These are phyloP conservation scores for Dothistroma pini DNA, from an alignment of 2,329 filamentous ascomycete genomes.

Conservation along the genomic window DNA sequence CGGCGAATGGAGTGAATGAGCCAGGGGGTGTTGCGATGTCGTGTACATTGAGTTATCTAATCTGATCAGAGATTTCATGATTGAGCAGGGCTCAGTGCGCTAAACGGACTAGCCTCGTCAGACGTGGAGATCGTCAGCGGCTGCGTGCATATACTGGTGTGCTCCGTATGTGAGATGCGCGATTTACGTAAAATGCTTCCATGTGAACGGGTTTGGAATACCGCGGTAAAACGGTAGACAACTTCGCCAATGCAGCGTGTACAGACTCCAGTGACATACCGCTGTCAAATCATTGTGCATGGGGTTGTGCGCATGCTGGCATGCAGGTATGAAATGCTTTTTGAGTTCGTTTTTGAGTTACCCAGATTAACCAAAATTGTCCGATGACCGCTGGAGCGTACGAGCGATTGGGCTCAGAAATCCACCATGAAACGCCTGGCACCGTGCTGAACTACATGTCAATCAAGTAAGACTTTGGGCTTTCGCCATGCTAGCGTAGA, in stretches of 20 bases:
- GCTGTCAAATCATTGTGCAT: background rate
- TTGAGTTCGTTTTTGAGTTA: background rate
- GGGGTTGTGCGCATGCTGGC: background rate
- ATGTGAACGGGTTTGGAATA: background rate
- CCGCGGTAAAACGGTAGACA: background rate
- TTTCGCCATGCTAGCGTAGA: conserved; percentile 42
- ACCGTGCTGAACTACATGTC: conserved; percentile 9
- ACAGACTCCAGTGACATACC: background rate
- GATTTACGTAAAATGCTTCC: background rate
- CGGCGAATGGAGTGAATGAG: background rate
- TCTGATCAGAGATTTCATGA: conserved; percentile 1
- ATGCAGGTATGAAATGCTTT: background rate
- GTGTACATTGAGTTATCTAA: background rate
- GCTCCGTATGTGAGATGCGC: background rate
- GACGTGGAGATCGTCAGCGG: background rate
- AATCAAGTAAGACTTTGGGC: conserved; percentile 33
- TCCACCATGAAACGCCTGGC: background rate
- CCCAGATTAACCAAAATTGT: background rate
- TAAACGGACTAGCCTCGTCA: background rate
- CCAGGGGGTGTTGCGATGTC: background rate
- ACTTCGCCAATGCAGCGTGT: background rate
- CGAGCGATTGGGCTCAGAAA: background rate
- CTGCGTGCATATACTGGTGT: background rate
- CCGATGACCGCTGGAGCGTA: background rate
- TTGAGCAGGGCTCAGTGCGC: background rate